Evolutionary conservation across 78 protist species (phyloP).

Genomic region (Speleostelium caveatum): DNA sequence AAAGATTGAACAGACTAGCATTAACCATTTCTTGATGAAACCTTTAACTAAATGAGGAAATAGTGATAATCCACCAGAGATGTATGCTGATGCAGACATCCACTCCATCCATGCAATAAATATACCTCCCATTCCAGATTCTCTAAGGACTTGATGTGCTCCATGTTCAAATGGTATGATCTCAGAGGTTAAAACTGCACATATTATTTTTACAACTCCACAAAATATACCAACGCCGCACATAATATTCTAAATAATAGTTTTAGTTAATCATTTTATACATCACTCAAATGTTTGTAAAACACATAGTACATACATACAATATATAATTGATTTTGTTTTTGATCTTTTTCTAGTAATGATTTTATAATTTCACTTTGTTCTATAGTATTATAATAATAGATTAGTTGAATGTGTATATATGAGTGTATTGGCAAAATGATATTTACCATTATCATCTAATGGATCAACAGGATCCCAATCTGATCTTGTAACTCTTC

Average conservation of each 20-base stretch:
- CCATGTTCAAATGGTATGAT: slow-evolving; percentile 59
- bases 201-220: slow-evolving; percentile 41
- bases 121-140: background rate
- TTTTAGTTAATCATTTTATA: background rate
- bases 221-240: slow-evolving; percentile 41
- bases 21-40: slow-evolving; percentile 49
- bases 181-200: slow-evolving; percentile 52
- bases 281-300: background rate
- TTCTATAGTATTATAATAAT: slow-evolving; percentile 6
- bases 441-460: background rate
- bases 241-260: slow-evolving; percentile 28
- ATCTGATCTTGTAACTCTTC: background rate
- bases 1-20: slow-evolving; percentile 21
- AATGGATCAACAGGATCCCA: background rate
- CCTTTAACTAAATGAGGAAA: slow-evolving; percentile 55
- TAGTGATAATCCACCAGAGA: slow-evolving; percentile 49
- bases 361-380: slow-evolving; percentile 34
- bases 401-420: background rate
- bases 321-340: slow-evolving; percentile 15
- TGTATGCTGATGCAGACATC: slow-evolving; percentile 45
- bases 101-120: slow-evolving; percentile 54
- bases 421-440: background rate
- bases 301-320: slow-evolving; percentile 14
- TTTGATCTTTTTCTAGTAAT: slow-evolving; percentile 33
- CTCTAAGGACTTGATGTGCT: slow-evolving; percentile 29